Evolutionary conservation across 495 filamentous ascomycete species (phyloP), one percentile per base, ranked within the genome.

Genomic region (Penicillium waksmanii): DNA sequence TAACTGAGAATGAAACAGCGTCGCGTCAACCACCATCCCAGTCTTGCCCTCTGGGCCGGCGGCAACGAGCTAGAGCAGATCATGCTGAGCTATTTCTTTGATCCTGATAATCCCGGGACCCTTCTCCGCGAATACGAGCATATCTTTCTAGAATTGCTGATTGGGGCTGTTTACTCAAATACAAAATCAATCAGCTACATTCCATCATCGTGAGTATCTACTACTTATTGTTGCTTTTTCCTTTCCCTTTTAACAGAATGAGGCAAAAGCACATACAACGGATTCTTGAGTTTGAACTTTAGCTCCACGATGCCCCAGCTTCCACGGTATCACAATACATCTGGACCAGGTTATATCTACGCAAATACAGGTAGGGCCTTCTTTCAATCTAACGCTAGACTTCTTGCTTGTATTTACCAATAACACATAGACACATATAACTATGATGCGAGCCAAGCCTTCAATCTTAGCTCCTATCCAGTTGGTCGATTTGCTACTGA

Each of bases 381-480:
- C 36, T 5, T 38, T 38, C 11, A 13, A 31, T 31, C 27, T 7
- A 31, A 31, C 5, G 8, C 3, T 31, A 31, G 8, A 9, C 1
- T 31, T 9, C 27, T 15, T 84, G 85, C 1, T 15, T 84, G 85
- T 0, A 70, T 73, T 4, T 80, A 88, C 38, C 88, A 89, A 64
- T 85, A 84, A 10, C 83, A 89, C 62, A 89, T 86, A 12, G 87
- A 89, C 56, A 81, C 85, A 64, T 91, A 91, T 71, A 84, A 88
- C 58, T 91, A 91, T 58, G 73, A 85, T 63, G 78, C 79, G 31
- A 63, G 57, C 9, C 60, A 79, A 19, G 79, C 84, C 1, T 88
- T 87, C 70, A 80, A 89, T 66, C 67, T 76, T 51, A 73, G 72
- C 5, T 66, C 69, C 9, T 87, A 87, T 56, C 86, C 85, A 0